Conservation (phyloP, 2,329 filamentous ascomycete genomes). For the Penicillium sp. region DNA sequence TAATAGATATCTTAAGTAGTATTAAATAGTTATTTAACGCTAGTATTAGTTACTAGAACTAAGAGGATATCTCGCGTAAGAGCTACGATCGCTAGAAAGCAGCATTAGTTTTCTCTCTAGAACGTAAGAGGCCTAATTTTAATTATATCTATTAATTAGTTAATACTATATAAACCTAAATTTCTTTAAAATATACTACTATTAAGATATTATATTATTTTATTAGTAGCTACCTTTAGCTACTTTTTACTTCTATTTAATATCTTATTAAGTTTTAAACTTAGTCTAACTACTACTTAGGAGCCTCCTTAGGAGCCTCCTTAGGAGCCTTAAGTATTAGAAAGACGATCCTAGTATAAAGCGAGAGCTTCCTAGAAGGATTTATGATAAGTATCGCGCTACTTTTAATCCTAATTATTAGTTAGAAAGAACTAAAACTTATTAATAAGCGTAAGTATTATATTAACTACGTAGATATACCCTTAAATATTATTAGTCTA, state of each 20-base stretch:
- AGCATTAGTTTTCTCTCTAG: not conserved
- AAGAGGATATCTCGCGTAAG: conserved; percentile 1
- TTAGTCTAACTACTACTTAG: not conserved
- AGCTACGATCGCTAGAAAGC: conserved; percentile 8
- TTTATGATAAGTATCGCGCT: not conserved
- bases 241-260: not conserved
- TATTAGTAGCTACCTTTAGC: not conserved
- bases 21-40: too few species aligned
- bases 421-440: conserved; percentile 12
- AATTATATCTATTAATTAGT: not conserved
- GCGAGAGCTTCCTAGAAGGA: not conserved
- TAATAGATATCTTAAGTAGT: too few species aligned
- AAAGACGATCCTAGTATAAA: not conserved
- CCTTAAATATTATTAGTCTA: conserved; percentile 18
- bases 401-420: conserved; percentile 10
- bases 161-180: not conserved
- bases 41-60: conserved; percentile 1
- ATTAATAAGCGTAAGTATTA: not conserved
- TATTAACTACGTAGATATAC: conserved; percentile 20
- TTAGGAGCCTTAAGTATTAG: conserved; percentile 1
- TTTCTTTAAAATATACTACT: conserved; percentile 13
- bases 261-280: conserved; percentile 2
- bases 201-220: conserved; percentile 18
- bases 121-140: not conserved
- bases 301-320: not conserved